Evolutionary conservation across 2,329 filamentous ascomycete genomes (phyloP).

Genomic region (Acrocalymma vagum): DNA sequence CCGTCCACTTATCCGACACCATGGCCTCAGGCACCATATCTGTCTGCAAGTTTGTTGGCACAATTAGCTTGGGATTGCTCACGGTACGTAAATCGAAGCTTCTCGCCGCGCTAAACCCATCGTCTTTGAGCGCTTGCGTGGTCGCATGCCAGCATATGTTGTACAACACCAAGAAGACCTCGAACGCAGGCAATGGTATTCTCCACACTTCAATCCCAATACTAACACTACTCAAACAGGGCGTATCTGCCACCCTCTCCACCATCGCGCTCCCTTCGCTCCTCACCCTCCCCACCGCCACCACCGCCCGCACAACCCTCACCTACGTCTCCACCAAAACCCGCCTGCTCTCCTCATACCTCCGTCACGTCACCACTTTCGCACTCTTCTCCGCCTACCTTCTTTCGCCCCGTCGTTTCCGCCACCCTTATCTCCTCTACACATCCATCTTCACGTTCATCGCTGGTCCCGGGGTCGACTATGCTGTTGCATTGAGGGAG

Average conservation of each 20-base stretch:
- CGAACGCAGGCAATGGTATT: no score
- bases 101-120: no score
- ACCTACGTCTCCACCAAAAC: conserved; percentile 68
- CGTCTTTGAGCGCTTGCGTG: no score
- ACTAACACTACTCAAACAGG: conserved; percentile 61
- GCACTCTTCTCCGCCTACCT: conserved; percentile 81
- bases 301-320: conserved; percentile 68
- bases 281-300: conserved; percentile 79
- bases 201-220: neutral
- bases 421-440: conserved; percentile 92
- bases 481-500: conserved; percentile 34
- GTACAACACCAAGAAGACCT: no score
- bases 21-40: conserved; percentile 76
- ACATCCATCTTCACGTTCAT: conserved; percentile 72
- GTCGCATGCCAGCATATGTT: no score
- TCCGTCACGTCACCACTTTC: conserved; percentile 72
- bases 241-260: conserved; percentile 85
- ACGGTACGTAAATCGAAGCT: conserved; percentile 77
- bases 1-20: conserved; percentile 9
- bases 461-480: conserved; percentile 52
- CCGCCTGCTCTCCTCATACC: conserved; percentile 65
- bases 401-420: conserved; percentile 75
- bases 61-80: conserved; percentile 84
- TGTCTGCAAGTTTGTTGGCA: conserved; percentile 90
- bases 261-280: conserved; percentile 81